Base-by-base conservation (phyloP, 345 rosid genomes). In the Trapa bicornis region DNA sequence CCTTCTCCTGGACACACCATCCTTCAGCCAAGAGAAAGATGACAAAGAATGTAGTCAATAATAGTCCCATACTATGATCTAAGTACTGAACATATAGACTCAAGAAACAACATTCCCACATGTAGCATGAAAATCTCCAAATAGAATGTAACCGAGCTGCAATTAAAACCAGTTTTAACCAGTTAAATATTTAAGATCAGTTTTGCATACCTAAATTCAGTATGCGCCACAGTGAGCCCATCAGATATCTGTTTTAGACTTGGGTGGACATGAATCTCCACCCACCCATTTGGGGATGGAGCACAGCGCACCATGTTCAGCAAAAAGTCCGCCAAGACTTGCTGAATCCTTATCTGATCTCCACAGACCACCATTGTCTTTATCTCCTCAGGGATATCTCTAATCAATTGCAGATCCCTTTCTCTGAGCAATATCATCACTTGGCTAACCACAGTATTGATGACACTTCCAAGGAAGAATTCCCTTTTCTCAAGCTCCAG, bases 1-100 rank as follows among this genome's bases (percentile, higher is more conserved):
- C 99, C 99, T 74, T 88, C 99, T 64, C 96, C 97, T 1, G 96
- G 92, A 74, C 95, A 88, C 69, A 84, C 96, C 78, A 94, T 87
- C 92, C 99, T 94, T 79, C 68, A 70, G 39, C 37, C 41, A 42
- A 61, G 36, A 67, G 48, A 60, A 66, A 61, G 47, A 64, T 38
- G 3, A 0, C 37, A 64, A 48, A 60, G 38, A 52, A 58, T 58
- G 37, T 15, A 65, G 43, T 67, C 29, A 52, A 57, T 29, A 36
- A 37, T 22, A 22, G 29, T 65, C 29, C 33, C 4, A 29, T 5
- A 36, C 15, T 9, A 6, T 17, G 37, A 41, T 32, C 10, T 13
- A 2, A 1, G 39, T 45, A 38, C 16, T 17, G 42, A 38, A 61
- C 3, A 15, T n/a, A 6, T n/a, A 54, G 60, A 54, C 6, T 54